A percentile compares a stretch with the other conserved stretches of the same genome.
phyloP scores from a whole-genome alignment of 2,329 filamentous ascomycete genomes.

The Alternaria consortialis region DNA sequence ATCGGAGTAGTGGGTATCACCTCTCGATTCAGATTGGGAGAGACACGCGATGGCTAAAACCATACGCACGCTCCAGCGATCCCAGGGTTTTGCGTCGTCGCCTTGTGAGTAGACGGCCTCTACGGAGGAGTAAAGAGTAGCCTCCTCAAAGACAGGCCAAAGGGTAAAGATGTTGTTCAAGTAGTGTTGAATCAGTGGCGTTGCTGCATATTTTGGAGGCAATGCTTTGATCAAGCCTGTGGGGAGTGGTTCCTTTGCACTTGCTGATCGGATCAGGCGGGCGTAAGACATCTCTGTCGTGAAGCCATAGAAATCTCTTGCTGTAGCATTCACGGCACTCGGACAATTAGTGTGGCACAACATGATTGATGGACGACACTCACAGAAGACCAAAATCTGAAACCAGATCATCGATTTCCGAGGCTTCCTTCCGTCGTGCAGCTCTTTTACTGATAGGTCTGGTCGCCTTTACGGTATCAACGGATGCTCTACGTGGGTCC shows the following conservation, averaged over 20 bases:
- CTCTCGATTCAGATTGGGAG: slow-evolving; percentile 72
- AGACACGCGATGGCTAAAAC: slow-evolving; percentile 84
- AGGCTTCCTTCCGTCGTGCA: slow-evolving; percentile 71
- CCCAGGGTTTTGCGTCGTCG: slow-evolving; percentile 69
- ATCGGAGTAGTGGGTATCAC: slow-evolving; percentile 69
- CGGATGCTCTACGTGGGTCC: slow-evolving; percentile 60
- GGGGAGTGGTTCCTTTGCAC: slow-evolving; percentile 76
- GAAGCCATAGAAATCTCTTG: slow-evolving; percentile 90
- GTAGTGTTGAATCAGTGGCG: slow-evolving; percentile 80
- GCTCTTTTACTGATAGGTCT: slow-evolving; percentile 51
- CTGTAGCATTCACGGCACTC: slow-evolving; percentile 92
- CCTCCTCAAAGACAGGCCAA: slow-evolving; percentile 84
- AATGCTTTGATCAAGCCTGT: slow-evolving; percentile 66
- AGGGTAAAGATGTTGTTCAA: slow-evolving; percentile 82
- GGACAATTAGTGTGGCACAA: slow-evolving; percentile 15
- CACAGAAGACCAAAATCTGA: slow-evolving; percentile 93
- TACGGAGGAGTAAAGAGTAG: slow-evolving; percentile 77
- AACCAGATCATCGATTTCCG: slow-evolving; percentile 88
- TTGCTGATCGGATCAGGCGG: slow-evolving; percentile 83
- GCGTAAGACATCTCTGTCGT: slow-evolving; percentile 92
- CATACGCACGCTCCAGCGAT: slow-evolving; percentile 89
- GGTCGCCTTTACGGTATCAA: slow-evolving; percentile 44
- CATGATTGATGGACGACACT: slow-evolving; percentile 42
- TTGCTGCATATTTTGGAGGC: slow-evolving; percentile 75
- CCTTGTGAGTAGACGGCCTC: slow-evolving; percentile 81